Conservation (phyloP, 305 asterid genomes). For the Coffea humblotiana region DNA sequence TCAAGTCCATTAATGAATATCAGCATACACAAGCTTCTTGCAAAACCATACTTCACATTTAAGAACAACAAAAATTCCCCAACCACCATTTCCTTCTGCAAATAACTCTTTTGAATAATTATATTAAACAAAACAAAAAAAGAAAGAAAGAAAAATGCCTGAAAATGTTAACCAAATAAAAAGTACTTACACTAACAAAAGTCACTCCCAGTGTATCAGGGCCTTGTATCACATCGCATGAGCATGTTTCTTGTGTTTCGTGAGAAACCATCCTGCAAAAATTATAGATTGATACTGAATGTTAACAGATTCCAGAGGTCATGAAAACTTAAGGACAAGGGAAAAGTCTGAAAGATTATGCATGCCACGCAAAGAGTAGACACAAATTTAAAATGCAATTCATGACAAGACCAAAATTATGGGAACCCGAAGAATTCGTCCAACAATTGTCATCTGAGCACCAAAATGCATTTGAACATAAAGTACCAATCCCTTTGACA, state of each 20-base stretch:
- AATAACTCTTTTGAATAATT: no score
- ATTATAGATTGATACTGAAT: neutral
- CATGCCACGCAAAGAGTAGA: neutral
- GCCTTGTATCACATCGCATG: neutral
- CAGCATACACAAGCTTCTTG: neutral
- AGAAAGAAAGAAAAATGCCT: neutral
- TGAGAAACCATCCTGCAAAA: constrained; percentile 11
- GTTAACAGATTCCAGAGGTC: neutral
- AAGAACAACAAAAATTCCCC: neutral
- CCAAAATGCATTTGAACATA: neutral
- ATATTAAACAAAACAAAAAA: neutral
- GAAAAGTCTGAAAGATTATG: neutral
- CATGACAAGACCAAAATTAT: neutral
- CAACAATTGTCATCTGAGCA: neutral
- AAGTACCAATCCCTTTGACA: neutral
- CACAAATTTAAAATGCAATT: neutral
- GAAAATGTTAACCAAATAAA: neutral
- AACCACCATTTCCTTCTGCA: neutral
- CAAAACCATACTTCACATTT: neutral
- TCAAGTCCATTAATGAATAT: neutral
- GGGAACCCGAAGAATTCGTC: no score
- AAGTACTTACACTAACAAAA: constrained; percentile 1
- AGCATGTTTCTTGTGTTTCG: neutral
- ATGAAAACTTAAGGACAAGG: neutral
- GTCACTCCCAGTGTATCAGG: neutral